Conservation (phyloP, 2,329 filamentous ascomycete species). For the Leptographium lundbergii region DNA sequence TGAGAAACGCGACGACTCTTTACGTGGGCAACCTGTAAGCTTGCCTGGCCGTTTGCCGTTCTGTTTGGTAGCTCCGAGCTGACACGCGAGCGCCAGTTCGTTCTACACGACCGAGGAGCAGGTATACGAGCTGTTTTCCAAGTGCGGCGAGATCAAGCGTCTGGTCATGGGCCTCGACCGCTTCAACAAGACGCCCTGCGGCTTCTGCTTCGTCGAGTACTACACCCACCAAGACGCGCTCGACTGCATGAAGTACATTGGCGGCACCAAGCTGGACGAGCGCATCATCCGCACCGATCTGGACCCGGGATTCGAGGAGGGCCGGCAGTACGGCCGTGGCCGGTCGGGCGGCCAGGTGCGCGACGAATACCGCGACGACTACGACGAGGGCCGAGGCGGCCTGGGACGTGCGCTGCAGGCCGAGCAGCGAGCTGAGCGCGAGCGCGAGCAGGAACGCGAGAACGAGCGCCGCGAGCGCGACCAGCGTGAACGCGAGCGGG, state of each 20-base stretch:
- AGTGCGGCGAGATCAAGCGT: conserved; percentile 96
- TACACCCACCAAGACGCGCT: conserved; percentile 95
- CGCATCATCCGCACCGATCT: conserved; percentile 90
- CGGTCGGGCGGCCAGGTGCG: conserved; percentile 95
- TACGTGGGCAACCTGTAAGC: conserved; percentile 90
- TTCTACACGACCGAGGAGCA: conserved; percentile 99
- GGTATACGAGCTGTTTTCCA: conserved; percentile 91
- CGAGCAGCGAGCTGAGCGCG: conserved; percentile 26
- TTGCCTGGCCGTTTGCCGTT: too few relatives aligned
- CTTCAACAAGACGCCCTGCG: conserved; percentile 94
- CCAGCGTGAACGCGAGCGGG: conserved; percentile 1
- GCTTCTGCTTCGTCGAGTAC: conserved; percentile 99
- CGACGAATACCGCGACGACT: conserved; percentile 96
- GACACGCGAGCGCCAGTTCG: conserved; percentile 42
- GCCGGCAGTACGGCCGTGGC: conserved; percentile 86
- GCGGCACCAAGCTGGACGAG: conserved; percentile 95
- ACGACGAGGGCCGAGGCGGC: conserved; percentile 85
- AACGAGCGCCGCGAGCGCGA: background rate
- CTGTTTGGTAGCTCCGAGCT: background rate
- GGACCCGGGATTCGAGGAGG: conserved; percentile 92
- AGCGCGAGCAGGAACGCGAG: conserved; percentile 38
- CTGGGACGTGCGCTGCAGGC: conserved; percentile 62
- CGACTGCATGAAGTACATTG: conserved; percentile 97
- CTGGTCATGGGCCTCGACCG: conserved; percentile 96
- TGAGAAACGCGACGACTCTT: conserved; percentile 81